A percentile compares a stretch with the other conserved stretches of the same genome.
phyloP scores from a whole-genome alignment of 1,139 yeast species.

The Kluyveromyces marxianus region DNA sequence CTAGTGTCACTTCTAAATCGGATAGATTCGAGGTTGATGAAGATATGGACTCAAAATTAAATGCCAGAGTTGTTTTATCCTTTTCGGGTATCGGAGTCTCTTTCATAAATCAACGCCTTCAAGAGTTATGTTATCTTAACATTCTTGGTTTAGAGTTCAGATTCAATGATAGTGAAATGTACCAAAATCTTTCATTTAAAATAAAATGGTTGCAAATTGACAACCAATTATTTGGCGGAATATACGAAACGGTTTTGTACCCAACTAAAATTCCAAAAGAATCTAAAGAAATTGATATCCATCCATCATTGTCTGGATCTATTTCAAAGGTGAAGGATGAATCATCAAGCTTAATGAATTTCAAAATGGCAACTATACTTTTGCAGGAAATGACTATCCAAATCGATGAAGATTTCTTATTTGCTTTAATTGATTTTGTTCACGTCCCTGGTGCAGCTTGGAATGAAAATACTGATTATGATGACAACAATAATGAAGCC shows the following conservation, averaged over 20 bases:
- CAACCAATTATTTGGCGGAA: conserved; percentile 82
- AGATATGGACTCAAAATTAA: conserved; percentile 55
- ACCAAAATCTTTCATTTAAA: conserved; percentile 72
- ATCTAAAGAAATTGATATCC: conserved; percentile 74
- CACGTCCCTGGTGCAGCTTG: conserved; percentile 67
- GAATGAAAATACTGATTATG: conserved; percentile 33
- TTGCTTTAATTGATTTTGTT: conserved; percentile 72
- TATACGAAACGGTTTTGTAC: conserved; percentile 82
- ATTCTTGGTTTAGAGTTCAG: conserved; percentile 73
- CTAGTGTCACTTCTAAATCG: conserved; percentile 33
- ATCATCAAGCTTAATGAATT: conserved; percentile 79
- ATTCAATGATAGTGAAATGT: conserved; percentile 76
- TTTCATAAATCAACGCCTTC: conserved; percentile 57
- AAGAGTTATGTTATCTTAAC: conserved; percentile 78
- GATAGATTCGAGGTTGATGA: conserved; percentile 60
- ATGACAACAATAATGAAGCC: background rate
- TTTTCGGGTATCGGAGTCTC: conserved; percentile 91
- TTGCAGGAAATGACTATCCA: conserved; percentile 89
- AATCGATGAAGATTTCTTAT: conserved; percentile 87
- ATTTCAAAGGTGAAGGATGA: conserved; percentile 80
- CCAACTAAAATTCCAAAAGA: conserved; percentile 89
- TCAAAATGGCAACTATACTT: conserved; percentile 83
- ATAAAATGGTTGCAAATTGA: conserved; percentile 94
- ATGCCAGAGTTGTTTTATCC: conserved; percentile 51
- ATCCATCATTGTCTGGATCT: conserved; percentile 85